Evolutionary conservation across 2,329 filamentous ascomycete genomes (phyloP).

Genomic region (Colletotrichum scovillei): DNA sequence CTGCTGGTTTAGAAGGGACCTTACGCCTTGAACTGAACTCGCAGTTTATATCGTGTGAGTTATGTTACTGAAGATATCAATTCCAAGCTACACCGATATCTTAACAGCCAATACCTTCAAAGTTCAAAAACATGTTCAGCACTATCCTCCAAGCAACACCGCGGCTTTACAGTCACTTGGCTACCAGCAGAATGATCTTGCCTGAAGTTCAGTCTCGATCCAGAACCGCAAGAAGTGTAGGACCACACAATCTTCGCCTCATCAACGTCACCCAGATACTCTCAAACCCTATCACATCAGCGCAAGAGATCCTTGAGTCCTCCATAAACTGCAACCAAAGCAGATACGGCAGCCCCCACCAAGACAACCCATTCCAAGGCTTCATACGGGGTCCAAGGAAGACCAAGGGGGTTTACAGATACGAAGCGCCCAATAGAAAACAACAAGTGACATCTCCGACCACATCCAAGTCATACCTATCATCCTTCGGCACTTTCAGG

Average conservation of each 20-base stretch:
- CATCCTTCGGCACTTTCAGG: fast-evolving
- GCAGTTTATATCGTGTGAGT: background rate
- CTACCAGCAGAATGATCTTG: too few species aligned
- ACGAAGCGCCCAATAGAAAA: background rate
- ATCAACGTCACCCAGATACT: fast-evolving
- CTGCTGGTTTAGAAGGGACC: background rate
- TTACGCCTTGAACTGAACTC: background rate
- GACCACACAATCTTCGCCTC: fast-evolving
- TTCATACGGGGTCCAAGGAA: background rate
- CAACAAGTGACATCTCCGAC: background rate
- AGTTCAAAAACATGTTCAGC: background rate
- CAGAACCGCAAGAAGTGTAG: too few species aligned
- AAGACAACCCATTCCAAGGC: background rate
- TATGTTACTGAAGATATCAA: background rate
- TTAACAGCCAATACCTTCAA: background rate
- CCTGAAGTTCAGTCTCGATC: fast-evolving
- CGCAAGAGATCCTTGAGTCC: background rate
- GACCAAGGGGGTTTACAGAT: background rate
- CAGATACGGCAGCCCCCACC: background rate
- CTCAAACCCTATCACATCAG: fast-evolving
- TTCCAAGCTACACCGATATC: too few species aligned
- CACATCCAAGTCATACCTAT: fast-evolving
- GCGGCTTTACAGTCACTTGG: too few species aligned
- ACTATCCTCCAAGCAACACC: background rate
- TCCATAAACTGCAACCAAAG: background rate